These are phyloP conservation scores for Komagataella ulmi DNA, from an alignment of 805 yeast genomes.

Conservation along the genomic window DNA sequence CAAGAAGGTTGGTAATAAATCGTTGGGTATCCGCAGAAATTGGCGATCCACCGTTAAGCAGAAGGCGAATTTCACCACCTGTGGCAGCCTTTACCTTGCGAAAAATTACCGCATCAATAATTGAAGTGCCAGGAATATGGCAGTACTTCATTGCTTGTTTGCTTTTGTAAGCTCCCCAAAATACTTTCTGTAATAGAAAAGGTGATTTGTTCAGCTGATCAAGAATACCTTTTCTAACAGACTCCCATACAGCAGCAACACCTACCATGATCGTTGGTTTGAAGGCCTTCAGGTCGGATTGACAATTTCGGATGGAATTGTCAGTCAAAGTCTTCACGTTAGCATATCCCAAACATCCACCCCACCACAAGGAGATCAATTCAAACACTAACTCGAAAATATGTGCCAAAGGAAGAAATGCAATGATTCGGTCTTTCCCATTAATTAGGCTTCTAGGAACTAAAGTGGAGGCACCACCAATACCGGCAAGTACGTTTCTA, in stretches of 20 bases:
- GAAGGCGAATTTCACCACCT: slow-evolving; percentile 69
- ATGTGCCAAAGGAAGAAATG: slow-evolving; percentile 92
- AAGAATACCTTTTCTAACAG: slow-evolving; percentile 82
- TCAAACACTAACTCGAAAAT: slow-evolving; percentile 90
- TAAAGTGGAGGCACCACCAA: slow-evolving; percentile 66
- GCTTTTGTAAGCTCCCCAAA: slow-evolving; percentile 79
- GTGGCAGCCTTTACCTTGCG: slow-evolving; percentile 87
- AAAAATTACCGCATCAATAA: slow-evolving; percentile 66
- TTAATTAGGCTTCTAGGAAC: slow-evolving; percentile 38
- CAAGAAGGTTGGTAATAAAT: slow-evolving; percentile 62
- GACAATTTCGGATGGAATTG: slow-evolving; percentile 67
- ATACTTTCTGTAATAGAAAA: slow-evolving; percentile 55
- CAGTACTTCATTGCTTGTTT: slow-evolving; percentile 50
- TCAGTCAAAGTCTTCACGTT: slow-evolving; percentile 84
- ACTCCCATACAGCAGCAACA: slow-evolving; percentile 98
- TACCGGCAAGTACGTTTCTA: slow-evolving; percentile 64
- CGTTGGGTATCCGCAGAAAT: slow-evolving; percentile 69
- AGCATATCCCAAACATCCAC: slow-evolving; percentile 81
- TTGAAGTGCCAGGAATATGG: slow-evolving; percentile 60
- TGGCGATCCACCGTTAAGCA: slow-evolving; percentile 91
- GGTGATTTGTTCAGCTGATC: slow-evolving; percentile 62
- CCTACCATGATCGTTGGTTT: slow-evolving; percentile 94
- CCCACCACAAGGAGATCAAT: slow-evolving; percentile 74
- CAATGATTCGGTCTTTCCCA: slow-evolving; percentile 59
- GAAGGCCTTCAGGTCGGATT: slow-evolving; percentile 78